Evolutionary conservation across 345 rosid species (phyloP).

Genomic region (Mangifera indica): DNA sequence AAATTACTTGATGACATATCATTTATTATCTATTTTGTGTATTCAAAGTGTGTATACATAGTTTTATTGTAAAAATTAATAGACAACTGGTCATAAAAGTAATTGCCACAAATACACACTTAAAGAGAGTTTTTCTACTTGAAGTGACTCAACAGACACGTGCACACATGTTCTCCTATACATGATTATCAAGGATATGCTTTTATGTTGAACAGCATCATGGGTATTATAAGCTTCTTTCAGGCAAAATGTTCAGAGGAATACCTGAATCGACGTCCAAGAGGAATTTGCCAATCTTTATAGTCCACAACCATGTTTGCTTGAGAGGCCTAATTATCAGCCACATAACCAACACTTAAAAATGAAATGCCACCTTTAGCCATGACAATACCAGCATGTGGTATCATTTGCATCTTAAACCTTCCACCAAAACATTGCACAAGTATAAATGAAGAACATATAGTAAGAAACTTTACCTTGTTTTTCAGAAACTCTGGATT

Average conservation of each 20-base stretch:
- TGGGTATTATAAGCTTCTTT: constrained; percentile 1
- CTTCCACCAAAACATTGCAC: not conserved
- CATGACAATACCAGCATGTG: not conserved
- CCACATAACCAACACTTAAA: not conserved
- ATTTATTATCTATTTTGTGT: too few species aligned
- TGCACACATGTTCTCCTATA: not conserved
- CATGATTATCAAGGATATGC: not conserved
- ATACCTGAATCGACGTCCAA: constrained; percentile 90
- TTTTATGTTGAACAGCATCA: constrained; percentile 6
- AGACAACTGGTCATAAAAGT: not conserved
- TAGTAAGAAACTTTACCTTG: constrained; percentile 47
- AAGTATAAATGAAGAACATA: not conserved
- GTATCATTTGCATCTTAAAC: not conserved
- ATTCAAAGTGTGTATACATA: too few species aligned
- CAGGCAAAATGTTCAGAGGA: constrained; percentile 19
- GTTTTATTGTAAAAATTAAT: too few species aligned
- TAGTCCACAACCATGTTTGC: constrained; percentile 84
- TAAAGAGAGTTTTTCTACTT: not conserved
- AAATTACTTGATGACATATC: too few species aligned
- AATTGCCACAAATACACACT: not conserved
- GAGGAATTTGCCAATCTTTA: constrained; percentile 98
- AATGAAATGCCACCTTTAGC: not conserved
- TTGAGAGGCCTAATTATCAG: constrained; percentile 61
- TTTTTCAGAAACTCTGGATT: constrained; percentile 85
- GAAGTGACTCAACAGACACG: not conserved